Evolutionary conservation across 768 basidiomycete species (phyloP).

Genomic region (Suillus occidentalis): DNA sequence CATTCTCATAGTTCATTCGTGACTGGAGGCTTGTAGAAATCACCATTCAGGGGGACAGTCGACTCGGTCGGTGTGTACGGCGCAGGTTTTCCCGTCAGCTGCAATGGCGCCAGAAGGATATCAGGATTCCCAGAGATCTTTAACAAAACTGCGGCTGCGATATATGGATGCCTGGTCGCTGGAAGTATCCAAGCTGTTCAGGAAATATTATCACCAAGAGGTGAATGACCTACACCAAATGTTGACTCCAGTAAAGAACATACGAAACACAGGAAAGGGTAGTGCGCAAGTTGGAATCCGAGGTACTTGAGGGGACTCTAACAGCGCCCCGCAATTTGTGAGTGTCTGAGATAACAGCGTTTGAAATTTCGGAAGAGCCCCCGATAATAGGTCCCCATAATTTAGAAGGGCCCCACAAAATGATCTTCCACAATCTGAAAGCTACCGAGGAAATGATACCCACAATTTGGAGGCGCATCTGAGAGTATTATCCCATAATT

Average conservation of each 20-base stretch:
- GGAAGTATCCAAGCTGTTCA: neutral
- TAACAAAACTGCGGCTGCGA: neutral
- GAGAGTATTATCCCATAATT: neutral
- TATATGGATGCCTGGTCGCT: slow-evolving; percentile 5
- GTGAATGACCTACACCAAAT: neutral
- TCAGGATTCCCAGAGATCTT: neutral
- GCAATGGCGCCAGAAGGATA: neutral
- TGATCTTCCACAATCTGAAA: neutral
- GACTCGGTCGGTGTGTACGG: neutral
- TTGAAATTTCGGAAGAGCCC: neutral
- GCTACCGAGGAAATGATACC: neutral
- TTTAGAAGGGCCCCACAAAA: neutral
- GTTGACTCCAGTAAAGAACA: neutral
- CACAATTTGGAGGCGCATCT: neutral
- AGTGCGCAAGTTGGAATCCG: neutral
- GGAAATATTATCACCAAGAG: neutral
- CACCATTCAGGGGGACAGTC: neutral
- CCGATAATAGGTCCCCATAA: neutral
- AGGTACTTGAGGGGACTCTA: neutral
- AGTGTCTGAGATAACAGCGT: neutral
- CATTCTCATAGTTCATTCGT: neutral
- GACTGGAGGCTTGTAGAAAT: neutral
- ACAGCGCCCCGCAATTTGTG: neutral
- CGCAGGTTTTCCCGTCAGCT: neutral
- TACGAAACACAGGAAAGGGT: neutral